Evolutionary conservation across 176 grass and related monocot genomes (phyloP), one percentile per base, ranked within the genome.

Genomic region (Phoenix roebelenii): DNA sequence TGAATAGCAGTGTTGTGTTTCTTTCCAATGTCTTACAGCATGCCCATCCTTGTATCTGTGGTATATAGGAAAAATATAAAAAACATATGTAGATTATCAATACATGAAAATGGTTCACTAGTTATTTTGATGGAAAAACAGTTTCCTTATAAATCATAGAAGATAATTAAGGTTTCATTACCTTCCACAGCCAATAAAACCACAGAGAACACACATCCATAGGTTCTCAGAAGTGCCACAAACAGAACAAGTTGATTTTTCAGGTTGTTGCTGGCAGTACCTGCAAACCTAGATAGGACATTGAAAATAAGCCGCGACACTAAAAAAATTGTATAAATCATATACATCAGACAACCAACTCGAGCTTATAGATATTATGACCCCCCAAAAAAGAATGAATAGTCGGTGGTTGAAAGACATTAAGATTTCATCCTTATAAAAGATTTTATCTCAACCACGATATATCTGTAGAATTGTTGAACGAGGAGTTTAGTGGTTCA

Each of bases 181-280:
- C 93, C 93, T 97, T 87, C 87, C 87, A 68, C 93, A 97, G 52
- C 87, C 87, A 78, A 97, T 73, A 88, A 85, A 77, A 53, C 93
- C 93, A 82, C 93, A 91, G 4, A 91, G 88, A 77, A 97, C 67
- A 78, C 87, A 97, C 59, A 97, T 88, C 87, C 93, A 97, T 80
- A 97, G 76, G 70, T 91, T 91, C 16, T 91, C 84, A 23, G 24
- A 85, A 70, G 87, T 86, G 69, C 84, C 80, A 3, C 93, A 97
- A 70, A 91, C 54, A 76, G 76, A 85, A 74, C 93, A 97, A 76
- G 80, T 91, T 53, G 93, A 97, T 71, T 84, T 87, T 65, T 91
- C 81, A 3, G 93, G 76, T 71, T 91, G 87, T 60, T 91, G 93
- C 71, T 97, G 93, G 74, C 93, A 97, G 68, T 85, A 97, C 79